phyloP scores from a whole-genome alignment of 148 eudicot species.

The Euryodendron excelsum region DNA sequence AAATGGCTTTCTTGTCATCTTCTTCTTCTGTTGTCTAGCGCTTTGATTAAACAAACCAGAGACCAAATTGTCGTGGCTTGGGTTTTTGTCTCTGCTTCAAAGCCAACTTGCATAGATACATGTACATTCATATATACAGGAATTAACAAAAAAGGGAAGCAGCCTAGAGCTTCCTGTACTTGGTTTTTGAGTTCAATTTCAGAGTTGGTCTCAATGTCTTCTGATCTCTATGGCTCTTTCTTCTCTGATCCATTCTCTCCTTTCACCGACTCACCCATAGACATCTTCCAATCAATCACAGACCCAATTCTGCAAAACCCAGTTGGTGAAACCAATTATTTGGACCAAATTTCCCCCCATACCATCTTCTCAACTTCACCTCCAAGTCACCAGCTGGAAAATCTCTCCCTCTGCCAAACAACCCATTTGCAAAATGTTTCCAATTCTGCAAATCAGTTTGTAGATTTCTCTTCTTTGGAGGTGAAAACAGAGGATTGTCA shows the following conservation, averaged over 20 bases:
- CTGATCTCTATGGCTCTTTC: slow-evolving; percentile 58
- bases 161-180: background rate
- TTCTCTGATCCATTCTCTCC: slow-evolving; percentile 51
- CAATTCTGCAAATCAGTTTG: slow-evolving; percentile 24
- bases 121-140: background rate
- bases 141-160: background rate
- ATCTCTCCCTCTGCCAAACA: slow-evolving; percentile 45
- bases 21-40: slow-evolving; percentile 20
- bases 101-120: background rate
- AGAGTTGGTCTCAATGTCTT: slow-evolving; percentile 43
- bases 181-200: background rate
- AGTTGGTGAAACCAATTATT: slow-evolving; percentile 28
- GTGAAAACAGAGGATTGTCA: slow-evolving; percentile 69
- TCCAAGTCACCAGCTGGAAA: slow-evolving; percentile 53
- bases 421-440: slow-evolving; percentile 32
- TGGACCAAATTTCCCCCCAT: slow-evolving; percentile 50
- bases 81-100: slow-evolving; percentile 13
- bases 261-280: slow-evolving; percentile 52
- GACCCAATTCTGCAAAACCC: slow-evolving; percentile 31
- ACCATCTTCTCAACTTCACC: slow-evolving; percentile 56
- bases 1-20: slow-evolving; percentile 30
- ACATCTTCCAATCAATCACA: slow-evolving; percentile 45
- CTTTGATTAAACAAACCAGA: slow-evolving; percentile 13
- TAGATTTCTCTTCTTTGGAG: slow-evolving; percentile 37
- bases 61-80: slow-evolving; percentile 14